Conservation (phyloP, 805 yeast species). For the Pichia paraexigua region DNA sequence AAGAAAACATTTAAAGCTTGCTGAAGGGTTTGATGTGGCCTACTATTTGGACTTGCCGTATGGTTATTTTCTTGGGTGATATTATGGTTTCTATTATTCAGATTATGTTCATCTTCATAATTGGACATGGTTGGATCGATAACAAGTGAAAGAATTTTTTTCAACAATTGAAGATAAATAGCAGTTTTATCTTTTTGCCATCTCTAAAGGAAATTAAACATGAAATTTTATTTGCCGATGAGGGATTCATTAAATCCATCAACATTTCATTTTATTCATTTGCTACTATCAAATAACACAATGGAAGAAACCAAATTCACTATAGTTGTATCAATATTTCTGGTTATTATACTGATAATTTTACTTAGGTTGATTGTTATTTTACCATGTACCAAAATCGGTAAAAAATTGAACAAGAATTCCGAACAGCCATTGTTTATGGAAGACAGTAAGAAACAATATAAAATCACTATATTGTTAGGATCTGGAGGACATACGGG, state of each 20-base stretch:
- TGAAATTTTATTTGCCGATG: no score
- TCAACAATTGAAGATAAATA: no score
- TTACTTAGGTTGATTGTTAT: conserved; percentile 15
- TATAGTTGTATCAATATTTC: conserved; percentile 5
- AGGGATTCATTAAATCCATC: no score
- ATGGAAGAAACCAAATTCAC: conserved; percentile 22
- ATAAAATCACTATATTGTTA: conserved; percentile 47
- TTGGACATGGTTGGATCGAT: conserved; percentile 8
- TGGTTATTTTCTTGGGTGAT: background rate
- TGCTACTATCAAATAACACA: background rate
- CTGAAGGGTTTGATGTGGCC: conserved; percentile 9
- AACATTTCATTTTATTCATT: no score
- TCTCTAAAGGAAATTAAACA: background rate
- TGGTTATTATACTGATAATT: conserved; percentile 5
- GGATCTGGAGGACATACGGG: conserved; percentile 99
- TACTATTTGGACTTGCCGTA: background rate
- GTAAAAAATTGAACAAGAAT: background rate
- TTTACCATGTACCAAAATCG: conserved; percentile 17
- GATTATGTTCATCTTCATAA: conserved; percentile 19
- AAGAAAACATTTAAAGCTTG: conserved; percentile 12
- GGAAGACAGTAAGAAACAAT: background rate
- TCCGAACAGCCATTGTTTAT: background rate
- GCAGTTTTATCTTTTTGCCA: no score
- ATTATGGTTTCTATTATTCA: background rate
- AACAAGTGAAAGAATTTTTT: no score